These are phyloP conservation scores for Mastigamoeba balamuthi DNA, from an alignment of 78 protist genomes.

Conservation along the genomic window DNA sequence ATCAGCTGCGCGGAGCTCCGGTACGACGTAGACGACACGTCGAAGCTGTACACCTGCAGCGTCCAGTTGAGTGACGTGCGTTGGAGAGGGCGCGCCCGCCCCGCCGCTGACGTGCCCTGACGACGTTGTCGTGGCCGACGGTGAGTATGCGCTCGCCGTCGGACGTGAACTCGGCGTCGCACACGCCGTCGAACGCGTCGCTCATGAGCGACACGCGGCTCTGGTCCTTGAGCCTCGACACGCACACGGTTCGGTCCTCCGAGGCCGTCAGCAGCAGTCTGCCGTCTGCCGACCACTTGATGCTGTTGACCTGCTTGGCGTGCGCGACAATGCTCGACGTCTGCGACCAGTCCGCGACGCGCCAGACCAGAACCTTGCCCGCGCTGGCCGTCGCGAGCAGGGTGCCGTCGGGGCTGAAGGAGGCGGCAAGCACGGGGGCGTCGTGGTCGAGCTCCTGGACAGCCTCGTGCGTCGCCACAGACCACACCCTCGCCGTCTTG, in stretches of 20 bases:
- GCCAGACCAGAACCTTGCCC: not conserved
- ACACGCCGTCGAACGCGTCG: constrained; percentile 7
- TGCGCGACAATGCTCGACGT: not conserved
- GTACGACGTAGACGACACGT: constrained; percentile 17
- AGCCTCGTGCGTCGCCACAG: not conserved
- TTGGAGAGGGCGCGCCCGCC: constrained; percentile 9
- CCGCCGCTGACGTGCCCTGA: constrained; percentile 48
- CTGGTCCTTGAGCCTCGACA: not conserved
- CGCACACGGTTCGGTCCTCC: not conserved
- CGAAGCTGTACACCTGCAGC: constrained; percentile 28
- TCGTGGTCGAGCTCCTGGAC: constrained; percentile 16
- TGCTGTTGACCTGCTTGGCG: not conserved
- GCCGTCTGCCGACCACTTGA: not conserved
- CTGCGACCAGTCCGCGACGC: not conserved
- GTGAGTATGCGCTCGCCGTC: constrained; percentile 39
- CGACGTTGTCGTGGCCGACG: constrained; percentile 16
- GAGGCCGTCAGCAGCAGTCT: not conserved
- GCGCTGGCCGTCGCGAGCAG: not conserved
- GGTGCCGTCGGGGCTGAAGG: not conserved
- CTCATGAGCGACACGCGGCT: too few species aligned
- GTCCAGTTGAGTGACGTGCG: constrained; percentile 11
- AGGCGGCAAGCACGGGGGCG: constrained; percentile 11
- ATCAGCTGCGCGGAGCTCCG: not conserved
- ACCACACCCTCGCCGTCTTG: constrained; percentile 12
- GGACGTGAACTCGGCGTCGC: constrained; percentile 14